Evolutionary conservation across 805 yeast genomes (phyloP), one percentile per base, ranked within the genome.

Genomic region (Suhomyces tanzawaensis): DNA sequence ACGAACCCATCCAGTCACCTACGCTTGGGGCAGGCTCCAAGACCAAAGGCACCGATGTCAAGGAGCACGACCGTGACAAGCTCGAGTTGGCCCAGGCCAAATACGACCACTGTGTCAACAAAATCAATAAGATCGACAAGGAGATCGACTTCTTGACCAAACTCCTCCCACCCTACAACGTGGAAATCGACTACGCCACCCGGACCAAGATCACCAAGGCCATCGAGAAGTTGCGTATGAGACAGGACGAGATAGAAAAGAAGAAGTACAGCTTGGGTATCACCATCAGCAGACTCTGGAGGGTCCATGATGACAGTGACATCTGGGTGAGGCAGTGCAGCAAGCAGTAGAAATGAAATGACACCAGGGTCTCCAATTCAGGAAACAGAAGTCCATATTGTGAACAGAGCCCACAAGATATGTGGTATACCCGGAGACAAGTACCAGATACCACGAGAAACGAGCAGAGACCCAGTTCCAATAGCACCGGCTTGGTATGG

Each of bases 121-220:
- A 61, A 23, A 59, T 66, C n/a, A 52, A 39, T 19, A 69, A 68
- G 41, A 66, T 69, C 32, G 52, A 64, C 13, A 67, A 68, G 49
- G 74, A 69, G 38, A 59, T 69, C 16, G 50, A 47, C 12, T 69
- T 67, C 41, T 60, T 69, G 41, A 45, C 56, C 15, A 61, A 59
- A 29, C 55, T 68, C 25, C 62, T 69, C 28, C 74, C 74, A 2
- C 74, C 74, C 1, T 64, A 57, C 45, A 67, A 66, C 39, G 71
- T 67, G 18, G 73, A 69, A 40, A 50, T 68, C 12, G 73, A 69
- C 44, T 69, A 68, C 36, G 58, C 59, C 14, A 67, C 73, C 8
- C 51, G 73, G 34, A 51, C 50, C 22, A 69, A 69, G 49, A 67
- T 69, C 30, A 58, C 55, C 16, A 58, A 56, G 32, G 72, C 72